Percentiles rank a stretch among this genome's conserved stretches.
Evolutionary conservation across 768 basidiomycete species (phyloP).

Genomic region (Dacryopinax primogenitus): DNA sequence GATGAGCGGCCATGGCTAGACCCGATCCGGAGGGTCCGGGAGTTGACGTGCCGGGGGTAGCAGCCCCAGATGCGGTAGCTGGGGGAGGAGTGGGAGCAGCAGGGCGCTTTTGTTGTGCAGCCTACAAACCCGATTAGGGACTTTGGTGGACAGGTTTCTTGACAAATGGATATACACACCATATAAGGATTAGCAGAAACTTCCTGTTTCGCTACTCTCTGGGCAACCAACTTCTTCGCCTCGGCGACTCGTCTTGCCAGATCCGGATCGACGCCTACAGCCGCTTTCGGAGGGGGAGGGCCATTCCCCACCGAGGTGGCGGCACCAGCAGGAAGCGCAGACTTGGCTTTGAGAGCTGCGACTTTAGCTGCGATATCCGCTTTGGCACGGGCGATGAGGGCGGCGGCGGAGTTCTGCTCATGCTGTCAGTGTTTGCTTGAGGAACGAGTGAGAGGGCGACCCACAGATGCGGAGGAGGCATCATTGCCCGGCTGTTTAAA

Average conservation of each 20-base stretch:
- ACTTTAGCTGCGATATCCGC: slow-evolving; percentile 78
- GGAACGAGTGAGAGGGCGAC: slow-evolving; percentile 8
- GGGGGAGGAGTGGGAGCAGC: not conserved
- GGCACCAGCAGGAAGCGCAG: slow-evolving; percentile 30
- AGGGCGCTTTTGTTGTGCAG: slow-evolving; percentile 33
- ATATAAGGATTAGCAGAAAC: slow-evolving; percentile 80
- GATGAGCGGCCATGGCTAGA: slow-evolving; percentile 83
- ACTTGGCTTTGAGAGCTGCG: slow-evolving; percentile 45
- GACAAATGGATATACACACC: slow-evolving; percentile 34
- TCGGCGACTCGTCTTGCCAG: slow-evolving; percentile 58
- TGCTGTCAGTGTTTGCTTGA: not conserved
- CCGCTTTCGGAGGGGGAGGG: slow-evolving; percentile 32
- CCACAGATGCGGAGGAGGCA: slow-evolving; percentile 12
- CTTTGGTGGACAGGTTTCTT: slow-evolving; percentile 33
- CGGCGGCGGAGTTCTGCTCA: slow-evolving; percentile 39
- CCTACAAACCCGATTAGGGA: too few species aligned
- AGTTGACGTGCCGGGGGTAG: slow-evolving; percentile 25
- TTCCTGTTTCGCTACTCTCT: slow-evolving; percentile 62
- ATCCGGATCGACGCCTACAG: slow-evolving; percentile 27
- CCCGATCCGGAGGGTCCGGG: slow-evolving; percentile 62
- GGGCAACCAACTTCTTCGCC: slow-evolving; percentile 70
- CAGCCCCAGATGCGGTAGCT: not conserved
- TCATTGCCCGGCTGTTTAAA: slow-evolving; percentile 11
- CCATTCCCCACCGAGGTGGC: slow-evolving; percentile 28
- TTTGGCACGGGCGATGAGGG: slow-evolving; percentile 67